Evolutionary conservation across 192 early-diverging fungal genomes (phyloP), one percentile per base, ranked within the genome.

Genomic region (Phycomyces nitens): DNA sequence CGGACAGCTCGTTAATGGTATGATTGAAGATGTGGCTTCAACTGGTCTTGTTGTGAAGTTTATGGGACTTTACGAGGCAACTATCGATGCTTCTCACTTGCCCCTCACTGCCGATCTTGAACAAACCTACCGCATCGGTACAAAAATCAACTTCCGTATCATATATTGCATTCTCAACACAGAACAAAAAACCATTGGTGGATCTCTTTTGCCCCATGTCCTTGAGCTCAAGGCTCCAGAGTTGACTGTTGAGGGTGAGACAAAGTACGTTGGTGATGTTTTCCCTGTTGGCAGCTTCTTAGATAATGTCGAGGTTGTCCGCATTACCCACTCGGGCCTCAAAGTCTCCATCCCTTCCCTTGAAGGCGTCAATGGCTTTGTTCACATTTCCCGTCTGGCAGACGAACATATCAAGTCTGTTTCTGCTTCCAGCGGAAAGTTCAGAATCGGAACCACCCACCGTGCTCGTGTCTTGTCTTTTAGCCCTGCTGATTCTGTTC

Each of bases 41-140:
- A 79, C 71, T 65, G 95, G 95, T 1, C 51, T 93, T 20, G 62
- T 82, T 55, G 69, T 90, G 51, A 82, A 85, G 47, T 86, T 95
- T 66, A 86, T 92, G 83, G 92, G 90, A n/a, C 79, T 93, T 51
- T 92, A 94, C 64, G 84, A 92, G 64, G 89, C 87, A 58, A 82
- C 77, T 1, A 82, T 93, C 22, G 86, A 88, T 44, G 58, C 84
- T 55, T 76, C 77, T 42, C 87, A 89, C 58, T 73, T 80, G 1
- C 75, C 79, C 27, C 54, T 72, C 62, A 71, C 68, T 42, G 56
- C 68, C 2, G 78, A 90, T 40, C 27, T 89, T 22, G 80, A 82
- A 20, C 70, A 79, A 10, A 65, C 65, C 12, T 89, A 83, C 74
- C 80, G 86, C 44, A 62, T 80, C 26, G 89, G 89, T 16, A 67